A percentile compares a stretch with the other conserved stretches of the same genome.
Conservation (phyloP, 108 stramenopile species). For the Nitzschia sp. region DNA sequence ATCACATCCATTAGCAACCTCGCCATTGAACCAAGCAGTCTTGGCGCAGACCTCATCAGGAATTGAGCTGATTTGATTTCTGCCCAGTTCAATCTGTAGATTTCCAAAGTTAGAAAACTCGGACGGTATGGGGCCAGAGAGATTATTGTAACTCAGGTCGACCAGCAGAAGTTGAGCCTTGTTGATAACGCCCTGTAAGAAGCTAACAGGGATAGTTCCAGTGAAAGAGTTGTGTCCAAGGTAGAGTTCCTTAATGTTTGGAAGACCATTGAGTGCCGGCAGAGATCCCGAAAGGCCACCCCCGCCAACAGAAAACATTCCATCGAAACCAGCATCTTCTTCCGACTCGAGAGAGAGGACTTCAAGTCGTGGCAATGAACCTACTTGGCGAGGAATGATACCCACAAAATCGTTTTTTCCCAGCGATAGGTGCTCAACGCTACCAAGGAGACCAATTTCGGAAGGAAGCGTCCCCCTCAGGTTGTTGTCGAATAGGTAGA, state of each 20-base stretch:
- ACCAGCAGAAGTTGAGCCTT: conserved; percentile 28
- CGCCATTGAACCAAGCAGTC: conserved; percentile 62
- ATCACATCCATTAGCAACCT: conserved; percentile 63
- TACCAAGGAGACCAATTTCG: conserved; percentile 45
- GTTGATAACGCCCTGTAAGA: conserved; percentile 41
- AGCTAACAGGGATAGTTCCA: conserved; percentile 39
- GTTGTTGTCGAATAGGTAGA: conserved; percentile 42
- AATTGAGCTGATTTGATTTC: conserved; percentile 66
- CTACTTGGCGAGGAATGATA: conserved; percentile 36
- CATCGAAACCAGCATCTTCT: background rate
- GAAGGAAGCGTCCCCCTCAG: conserved; percentile 42
- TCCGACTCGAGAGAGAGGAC: conserved; percentile 45
- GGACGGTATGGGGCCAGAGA: conserved; percentile 42
- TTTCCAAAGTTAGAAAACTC: conserved; percentile 35
- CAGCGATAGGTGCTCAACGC: conserved; percentile 51
- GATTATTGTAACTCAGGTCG: conserved; percentile 43
- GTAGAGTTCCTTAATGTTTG: conserved; percentile 34
- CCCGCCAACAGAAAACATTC: conserved; percentile 2
- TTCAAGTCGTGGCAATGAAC: conserved; percentile 37
- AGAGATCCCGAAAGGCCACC: conserved; percentile 42
- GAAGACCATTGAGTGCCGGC: conserved; percentile 40
- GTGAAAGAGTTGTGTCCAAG: conserved; percentile 42
- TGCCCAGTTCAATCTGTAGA: conserved; percentile 46
- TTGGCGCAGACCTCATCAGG: conserved; percentile 63
- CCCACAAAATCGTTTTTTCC: conserved; percentile 49